These are phyloP conservation scores for Daedaleopsis nitida DNA, from an alignment of 768 basidiomycete species.

Conservation along the genomic window DNA sequence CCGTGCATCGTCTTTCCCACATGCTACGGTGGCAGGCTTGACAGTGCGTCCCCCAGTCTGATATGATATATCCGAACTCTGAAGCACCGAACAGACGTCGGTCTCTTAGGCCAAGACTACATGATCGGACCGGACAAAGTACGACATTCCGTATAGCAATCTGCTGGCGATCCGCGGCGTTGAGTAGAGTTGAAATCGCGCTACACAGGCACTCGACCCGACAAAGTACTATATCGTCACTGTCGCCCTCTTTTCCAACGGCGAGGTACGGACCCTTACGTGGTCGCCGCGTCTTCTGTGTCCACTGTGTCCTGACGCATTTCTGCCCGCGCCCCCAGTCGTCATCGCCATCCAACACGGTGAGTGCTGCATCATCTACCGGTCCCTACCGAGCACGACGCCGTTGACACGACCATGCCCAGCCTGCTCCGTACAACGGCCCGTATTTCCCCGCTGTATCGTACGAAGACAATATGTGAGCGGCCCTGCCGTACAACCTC, in stretches of 20 bases:
- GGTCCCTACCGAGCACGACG: not conserved
- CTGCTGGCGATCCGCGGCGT: not conserved
- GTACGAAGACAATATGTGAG: constrained; percentile 60
- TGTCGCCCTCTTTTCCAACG: constrained; percentile 59
- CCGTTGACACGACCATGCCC: not conserved
- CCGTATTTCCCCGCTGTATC: constrained; percentile 59
- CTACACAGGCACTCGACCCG: constrained; percentile 49
- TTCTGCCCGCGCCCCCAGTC: constrained; percentile 38
- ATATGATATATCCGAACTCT: not conserved
- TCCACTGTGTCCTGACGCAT: not conserved
- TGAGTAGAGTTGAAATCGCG: not conserved
- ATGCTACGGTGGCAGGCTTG: constrained; percentile 55
- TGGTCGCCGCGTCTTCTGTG: not conserved
- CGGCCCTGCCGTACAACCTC: not conserved
- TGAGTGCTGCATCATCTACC: constrained; percentile 24
- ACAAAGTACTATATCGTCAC: constrained; percentile 56
- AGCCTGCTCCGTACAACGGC: constrained; percentile 59
- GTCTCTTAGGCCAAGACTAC: constrained; percentile 43
- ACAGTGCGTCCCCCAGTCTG: constrained; percentile 39
- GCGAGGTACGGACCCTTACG: constrained; percentile 45
- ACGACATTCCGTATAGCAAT: not conserved
- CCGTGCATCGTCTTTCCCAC: constrained; percentile 62
- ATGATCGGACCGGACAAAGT: constrained; percentile 55
- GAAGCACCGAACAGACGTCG: constrained; percentile 12
- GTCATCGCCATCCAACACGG: constrained; percentile 64